Base-by-base conservation (phyloP, 1,139 yeast species). In the Taphrina pruni region DNA sequence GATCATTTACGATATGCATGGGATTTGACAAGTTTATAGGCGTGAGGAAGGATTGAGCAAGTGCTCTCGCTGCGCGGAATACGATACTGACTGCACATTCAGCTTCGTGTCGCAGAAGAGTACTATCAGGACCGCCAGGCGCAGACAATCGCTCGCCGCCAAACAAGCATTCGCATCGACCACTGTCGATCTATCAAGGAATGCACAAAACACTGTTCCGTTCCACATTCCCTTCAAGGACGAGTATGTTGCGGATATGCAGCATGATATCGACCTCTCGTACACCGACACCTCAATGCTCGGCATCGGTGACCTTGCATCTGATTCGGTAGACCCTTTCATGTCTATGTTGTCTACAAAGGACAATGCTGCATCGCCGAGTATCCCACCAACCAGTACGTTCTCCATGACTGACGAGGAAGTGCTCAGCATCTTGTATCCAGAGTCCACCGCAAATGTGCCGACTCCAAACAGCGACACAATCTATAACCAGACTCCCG, bases 351-450 rank as follows among this genome's bases (percentile, higher is more conserved):
- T 17, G 6, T n/a, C n/a, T 14, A 6, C 43, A 14, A 2, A 39
- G 48, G 8, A 12, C 20, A 14, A n/a, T 2, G n/a, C 1, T 78
- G 83, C 14, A 77, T 80, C 41, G 45, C 39, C 36, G 36, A 43
- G 32, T 7, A 45, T 26, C 21, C 41, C 66, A 8, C 67, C 86
- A 1, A 81, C 82, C 0, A 76, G 87, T 41, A 81, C 86, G 0
- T 45, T 45, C 48, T 45, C 48, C 8, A 45, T 45, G 48, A 45
- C 48, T 11, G 84, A 84, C 72, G 84, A 80, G 35, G 79, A 82
- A 35, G 78, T 88, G n/a, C 84, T 86, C 71, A 78, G 79, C 68
- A 76, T 87, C 7, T 77, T 88, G 50, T 54, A 54, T 17, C 48
- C 48, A n/a, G 48, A 45, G 17, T 14, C 20, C 48, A 45, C 48